Evolutionary conservation across 805 yeast species (phyloP).

Genomic region (Nakazawaea populi): DNA sequence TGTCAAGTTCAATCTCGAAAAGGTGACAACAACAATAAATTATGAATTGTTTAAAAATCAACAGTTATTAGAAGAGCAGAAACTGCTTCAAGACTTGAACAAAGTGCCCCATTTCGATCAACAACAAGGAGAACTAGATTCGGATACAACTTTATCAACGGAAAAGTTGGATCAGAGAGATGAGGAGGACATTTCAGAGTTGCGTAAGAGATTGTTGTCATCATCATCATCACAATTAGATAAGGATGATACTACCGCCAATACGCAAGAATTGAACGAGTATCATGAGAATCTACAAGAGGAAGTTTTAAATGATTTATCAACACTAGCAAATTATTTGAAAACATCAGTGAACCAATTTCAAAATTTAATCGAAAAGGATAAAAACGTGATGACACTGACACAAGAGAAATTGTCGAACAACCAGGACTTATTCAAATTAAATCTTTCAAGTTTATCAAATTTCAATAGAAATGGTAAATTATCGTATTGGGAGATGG

Average conservation of each 20-base stretch:
- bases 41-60: slow-evolving; percentile 6
- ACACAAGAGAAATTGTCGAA: slow-evolving; percentile 2
- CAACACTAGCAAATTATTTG: background rate
- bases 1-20: background rate
- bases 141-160: too few species aligned
- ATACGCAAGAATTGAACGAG: background rate
- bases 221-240: background rate
- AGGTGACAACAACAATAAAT: slow-evolving; percentile 1
- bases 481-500: slow-evolving; percentile 8
- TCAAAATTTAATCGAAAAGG: slow-evolving; percentile 1
- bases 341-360: background rate
- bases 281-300: slow-evolving; percentile 8
- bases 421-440: background rate
- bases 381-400: background rate
- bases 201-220: slow-evolving; percentile 9
- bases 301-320: slow-evolving; percentile 6
- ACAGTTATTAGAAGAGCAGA: background rate
- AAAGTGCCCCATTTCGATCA: background rate
- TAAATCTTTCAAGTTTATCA: background rate
- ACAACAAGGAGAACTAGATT: too few species aligned
- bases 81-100: background rate
- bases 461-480: slow-evolving; percentile 1
- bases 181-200: slow-evolving; percentile 8
- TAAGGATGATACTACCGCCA: background rate
- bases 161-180: background rate